A percentile compares a stretch with the other conserved stretches of the same genome.
phyloP scores from a whole-genome alignment of 331 rosid genomes.

The Acacia concinna region DNA sequence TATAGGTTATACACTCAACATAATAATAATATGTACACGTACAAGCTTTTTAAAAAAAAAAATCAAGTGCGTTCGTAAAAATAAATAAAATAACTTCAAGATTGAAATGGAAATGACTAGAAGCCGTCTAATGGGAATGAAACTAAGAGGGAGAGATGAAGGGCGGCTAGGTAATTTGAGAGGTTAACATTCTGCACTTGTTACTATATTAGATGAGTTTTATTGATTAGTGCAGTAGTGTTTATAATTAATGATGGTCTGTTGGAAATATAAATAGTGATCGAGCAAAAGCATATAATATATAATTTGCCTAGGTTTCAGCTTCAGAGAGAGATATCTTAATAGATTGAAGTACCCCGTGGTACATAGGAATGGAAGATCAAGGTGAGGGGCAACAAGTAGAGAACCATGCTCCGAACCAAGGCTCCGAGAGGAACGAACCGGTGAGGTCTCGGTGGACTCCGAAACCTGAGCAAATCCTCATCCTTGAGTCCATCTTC shows the following conservation, averaged over 20 bases:
- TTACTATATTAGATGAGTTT: too few species aligned
- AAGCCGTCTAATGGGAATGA: background rate
- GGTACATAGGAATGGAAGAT: slow-evolving; percentile 52
- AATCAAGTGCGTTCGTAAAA: background rate
- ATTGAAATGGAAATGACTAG: background rate
- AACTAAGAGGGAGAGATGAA: background rate
- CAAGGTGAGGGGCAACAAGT: slow-evolving; percentile 42
- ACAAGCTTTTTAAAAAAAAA: background rate
- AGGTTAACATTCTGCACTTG: background rate
- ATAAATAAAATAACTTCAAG: background rate
- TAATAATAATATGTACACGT: background rate
- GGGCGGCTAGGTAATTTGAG: slow-evolving; percentile 30
- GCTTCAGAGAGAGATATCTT: slow-evolving; percentile 21
- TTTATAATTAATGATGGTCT: background rate
- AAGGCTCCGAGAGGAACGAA: slow-evolving; percentile 52
- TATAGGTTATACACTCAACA: background rate
- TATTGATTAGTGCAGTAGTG: background rate
- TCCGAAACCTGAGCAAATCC: slow-evolving; percentile 94
- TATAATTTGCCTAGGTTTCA: slow-evolving; percentile 44
- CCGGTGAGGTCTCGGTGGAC: slow-evolving; percentile 96
- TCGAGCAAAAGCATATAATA: background rate
- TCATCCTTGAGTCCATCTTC: slow-evolving; percentile 92
- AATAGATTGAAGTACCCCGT: background rate
- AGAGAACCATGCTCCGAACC: slow-evolving; percentile 41
- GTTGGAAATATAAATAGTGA: background rate